phyloP scores from a whole-genome alignment of 331 rosid species.

The Erythrophleum ivorense region DNA sequence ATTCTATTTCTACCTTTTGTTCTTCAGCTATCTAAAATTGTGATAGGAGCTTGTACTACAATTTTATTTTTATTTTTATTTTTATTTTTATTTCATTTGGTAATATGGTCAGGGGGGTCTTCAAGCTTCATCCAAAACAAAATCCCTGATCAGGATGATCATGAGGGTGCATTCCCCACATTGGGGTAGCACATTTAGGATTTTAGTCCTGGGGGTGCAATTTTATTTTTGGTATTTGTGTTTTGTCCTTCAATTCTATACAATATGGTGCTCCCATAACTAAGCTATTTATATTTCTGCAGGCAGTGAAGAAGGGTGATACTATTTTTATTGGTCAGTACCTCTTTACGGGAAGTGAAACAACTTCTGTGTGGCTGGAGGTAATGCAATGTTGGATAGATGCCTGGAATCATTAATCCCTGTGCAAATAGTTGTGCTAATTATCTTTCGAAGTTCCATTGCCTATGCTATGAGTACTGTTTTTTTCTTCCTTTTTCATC shows the following conservation, averaged over 20 bases:
- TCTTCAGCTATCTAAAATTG: background rate
- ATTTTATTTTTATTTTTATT: background rate
- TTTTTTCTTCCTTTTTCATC: background rate
- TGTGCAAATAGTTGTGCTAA: background rate
- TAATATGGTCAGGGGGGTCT: background rate
- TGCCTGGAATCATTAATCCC: conserved; percentile 2
- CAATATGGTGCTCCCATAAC: background rate
- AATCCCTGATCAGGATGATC: background rate
- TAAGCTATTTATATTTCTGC: conserved; percentile 28
- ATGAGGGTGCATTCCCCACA: background rate
- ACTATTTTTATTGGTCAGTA: conserved; percentile 90
- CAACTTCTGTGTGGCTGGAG: conserved; percentile 95
- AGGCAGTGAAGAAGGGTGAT: conserved; percentile 89
- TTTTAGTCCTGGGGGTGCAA: background rate
- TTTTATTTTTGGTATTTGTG: conserved; percentile 1
- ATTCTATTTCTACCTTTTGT: background rate
- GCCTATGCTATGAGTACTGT: background rate
- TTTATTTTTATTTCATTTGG: background rate
- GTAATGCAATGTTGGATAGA: conserved; percentile 45
- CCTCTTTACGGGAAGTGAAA: conserved; percentile 92
- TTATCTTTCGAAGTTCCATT: background rate
- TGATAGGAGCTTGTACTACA: background rate
- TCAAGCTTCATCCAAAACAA: background rate
- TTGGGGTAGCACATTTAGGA: background rate
- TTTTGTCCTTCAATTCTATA: background rate